Conservation (phyloP, 768 basidiomycete species). For the Pseudohyphozyma bogoriensis region DNA sequence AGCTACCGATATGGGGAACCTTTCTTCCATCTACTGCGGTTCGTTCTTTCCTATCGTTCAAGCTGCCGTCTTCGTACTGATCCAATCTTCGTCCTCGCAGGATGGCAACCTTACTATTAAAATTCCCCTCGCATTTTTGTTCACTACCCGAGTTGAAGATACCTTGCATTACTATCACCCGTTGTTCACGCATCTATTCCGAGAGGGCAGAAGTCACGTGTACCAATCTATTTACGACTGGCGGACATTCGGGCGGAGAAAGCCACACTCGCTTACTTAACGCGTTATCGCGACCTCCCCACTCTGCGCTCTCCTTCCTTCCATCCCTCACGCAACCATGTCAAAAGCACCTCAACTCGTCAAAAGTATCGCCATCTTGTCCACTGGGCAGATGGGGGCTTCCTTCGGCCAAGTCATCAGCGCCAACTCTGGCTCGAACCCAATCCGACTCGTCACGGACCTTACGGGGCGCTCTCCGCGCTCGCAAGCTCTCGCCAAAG, state of each 20-base stretch:
- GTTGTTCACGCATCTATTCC: too few relatives aligned
- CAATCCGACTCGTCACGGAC: conserved; percentile 1
- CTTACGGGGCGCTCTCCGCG: not conserved
- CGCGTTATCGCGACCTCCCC: too few relatives aligned
- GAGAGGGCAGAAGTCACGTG: too few relatives aligned
- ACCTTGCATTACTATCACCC: too few relatives aligned
- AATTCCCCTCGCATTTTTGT: too few relatives aligned
- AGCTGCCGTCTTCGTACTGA: not conserved
- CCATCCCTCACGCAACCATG: too few relatives aligned
- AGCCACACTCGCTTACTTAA: too few relatives aligned
- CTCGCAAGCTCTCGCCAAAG: not conserved
- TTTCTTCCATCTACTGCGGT: conserved; percentile 68
- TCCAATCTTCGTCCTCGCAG: not conserved
- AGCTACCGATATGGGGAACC: conserved; percentile 65
- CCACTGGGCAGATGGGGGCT: conserved; percentile 2
- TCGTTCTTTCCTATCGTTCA: not conserved
- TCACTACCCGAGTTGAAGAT: too few relatives aligned
- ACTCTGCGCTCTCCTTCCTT: too few relatives aligned
- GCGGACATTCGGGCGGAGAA: too few relatives aligned
- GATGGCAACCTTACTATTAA: conserved; percentile 25
- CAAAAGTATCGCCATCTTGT: not conserved
- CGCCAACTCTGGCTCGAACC: not conserved
- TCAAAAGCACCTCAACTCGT: too few relatives aligned
- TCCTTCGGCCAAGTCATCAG: not conserved
- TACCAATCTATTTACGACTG: too few relatives aligned